Conservation (phyloP, 2,329 filamentous ascomycete genomes). For the Mycogone perniciosa region DNA sequence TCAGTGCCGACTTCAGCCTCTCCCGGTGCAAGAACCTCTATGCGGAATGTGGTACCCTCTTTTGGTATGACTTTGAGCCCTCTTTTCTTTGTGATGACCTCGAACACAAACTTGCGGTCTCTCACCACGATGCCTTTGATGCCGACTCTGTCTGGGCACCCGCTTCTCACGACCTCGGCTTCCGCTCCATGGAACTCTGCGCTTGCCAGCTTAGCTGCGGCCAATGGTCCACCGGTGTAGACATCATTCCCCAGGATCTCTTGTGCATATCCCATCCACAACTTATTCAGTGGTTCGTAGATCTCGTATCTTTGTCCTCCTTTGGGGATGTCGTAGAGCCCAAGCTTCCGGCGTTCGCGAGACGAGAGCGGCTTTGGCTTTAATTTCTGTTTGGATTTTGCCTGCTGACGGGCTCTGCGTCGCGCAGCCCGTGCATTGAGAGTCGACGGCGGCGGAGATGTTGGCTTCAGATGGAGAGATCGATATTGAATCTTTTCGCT, state of each 20-base stretch:
- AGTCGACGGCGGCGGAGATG: slow-evolving; percentile 56
- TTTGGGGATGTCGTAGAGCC: slow-evolving; percentile 68
- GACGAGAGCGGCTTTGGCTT: slow-evolving; percentile 69
- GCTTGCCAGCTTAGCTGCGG: slow-evolving; percentile 69
- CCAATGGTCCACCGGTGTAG: slow-evolving; percentile 47
- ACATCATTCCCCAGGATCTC: slow-evolving; percentile 66
- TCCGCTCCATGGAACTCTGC: slow-evolving; percentile 89
- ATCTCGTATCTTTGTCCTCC: slow-evolving; percentile 58
- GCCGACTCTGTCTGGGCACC: slow-evolving; percentile 76
- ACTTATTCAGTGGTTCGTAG: slow-evolving; percentile 66
- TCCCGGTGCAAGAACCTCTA: slow-evolving; percentile 52
- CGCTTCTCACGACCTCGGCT: slow-evolving; percentile 74
- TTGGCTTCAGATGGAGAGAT: slow-evolving; percentile 70
- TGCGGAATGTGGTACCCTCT: slow-evolving; percentile 77
- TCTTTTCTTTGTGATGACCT: slow-evolving; percentile 69
- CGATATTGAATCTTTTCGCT: slow-evolving; percentile 77
- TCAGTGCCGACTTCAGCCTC: slow-evolving; percentile 12
- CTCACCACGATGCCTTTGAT: slow-evolving; percentile 79
- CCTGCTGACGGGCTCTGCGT: slow-evolving; percentile 40
- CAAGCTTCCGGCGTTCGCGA: slow-evolving; percentile 65
- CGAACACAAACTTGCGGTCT: slow-evolving; percentile 81
- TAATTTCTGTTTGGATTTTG: slow-evolving; percentile 41
- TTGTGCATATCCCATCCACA: slow-evolving; percentile 82
- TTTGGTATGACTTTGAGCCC: slow-evolving; percentile 78
- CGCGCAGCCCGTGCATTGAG: slow-evolving; percentile 51